phyloP scores from a whole-genome alignment of 305 asterid species.

The Fraxinus greggii region DNA sequence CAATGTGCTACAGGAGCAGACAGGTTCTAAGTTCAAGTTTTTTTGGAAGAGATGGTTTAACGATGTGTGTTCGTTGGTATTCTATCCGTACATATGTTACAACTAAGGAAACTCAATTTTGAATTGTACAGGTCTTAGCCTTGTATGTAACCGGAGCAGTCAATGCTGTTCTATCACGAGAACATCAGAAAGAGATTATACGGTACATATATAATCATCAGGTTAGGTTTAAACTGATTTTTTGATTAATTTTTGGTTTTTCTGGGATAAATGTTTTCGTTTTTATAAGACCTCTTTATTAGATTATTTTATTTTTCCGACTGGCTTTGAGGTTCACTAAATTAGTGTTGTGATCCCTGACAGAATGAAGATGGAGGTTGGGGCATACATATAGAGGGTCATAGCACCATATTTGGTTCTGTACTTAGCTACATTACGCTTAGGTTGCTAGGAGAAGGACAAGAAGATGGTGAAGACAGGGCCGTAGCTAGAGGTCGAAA shows the following conservation, averaged over 20 bases:
- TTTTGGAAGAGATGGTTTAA: not conserved
- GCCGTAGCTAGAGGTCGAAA: conserved; percentile 39
- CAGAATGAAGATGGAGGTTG: conserved; percentile 68
- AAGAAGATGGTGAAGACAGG: conserved; percentile 30
- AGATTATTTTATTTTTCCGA: not conserved
- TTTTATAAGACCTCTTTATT: not conserved
- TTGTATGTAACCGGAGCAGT: conserved; percentile 33
- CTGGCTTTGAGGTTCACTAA: not conserved
- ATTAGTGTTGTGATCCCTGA: not conserved
- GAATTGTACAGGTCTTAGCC: conserved; percentile 36
- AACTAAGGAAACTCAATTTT: not conserved
- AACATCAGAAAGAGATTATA: conserved; percentile 36
- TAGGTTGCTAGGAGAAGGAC: conserved; percentile 50
- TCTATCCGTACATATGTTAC: not conserved
- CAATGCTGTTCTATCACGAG: conserved; percentile 19
- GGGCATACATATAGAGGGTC: conserved; percentile 55
- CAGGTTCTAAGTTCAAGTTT: conserved; percentile 19
- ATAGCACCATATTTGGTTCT: conserved; percentile 47
- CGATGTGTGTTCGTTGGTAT: not conserved
- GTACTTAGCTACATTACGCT: conserved; percentile 35
- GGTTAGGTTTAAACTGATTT: conserved; percentile 14
- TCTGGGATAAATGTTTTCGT: not conserved
- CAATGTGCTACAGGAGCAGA: not conserved
- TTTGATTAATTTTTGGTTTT: not conserved
- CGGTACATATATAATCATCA: conserved; percentile 48